Evolutionary conservation across 2,329 filamentous ascomycete species (phyloP), one percentile per base, ranked within the genome.

Genomic region (Hypoxylon sp.): DNA sequence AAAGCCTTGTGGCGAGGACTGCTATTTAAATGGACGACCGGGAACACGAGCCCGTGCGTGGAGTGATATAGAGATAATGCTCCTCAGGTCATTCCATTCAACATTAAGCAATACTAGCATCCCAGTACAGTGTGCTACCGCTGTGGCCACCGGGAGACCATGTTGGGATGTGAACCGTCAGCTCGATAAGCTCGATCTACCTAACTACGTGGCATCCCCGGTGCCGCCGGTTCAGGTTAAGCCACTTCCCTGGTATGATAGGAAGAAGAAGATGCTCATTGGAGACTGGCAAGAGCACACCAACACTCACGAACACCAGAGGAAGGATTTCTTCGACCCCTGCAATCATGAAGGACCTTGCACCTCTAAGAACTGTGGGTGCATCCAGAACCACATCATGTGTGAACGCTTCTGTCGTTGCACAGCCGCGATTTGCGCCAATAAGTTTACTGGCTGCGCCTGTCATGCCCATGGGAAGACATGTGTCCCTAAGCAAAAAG

Each of bases 371-470:
- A 85, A 81, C 17, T 95, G 92, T 72, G 81, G 84, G 1, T 95
- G 92, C 74, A 89, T 87, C 14, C 78, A 83, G 52, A 82, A 86
- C 9, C 84, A 84, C 14, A 81, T 93, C 19, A 84, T 91, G 17
- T 95, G 92, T 75, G 92, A 94, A 71, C 91, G 91, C 71, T 90
- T 88, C 67, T 95, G 92, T 69, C 83, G 84, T 9, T 92, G 90
- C 73, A 86, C 87, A 0, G 83, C 84, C 2, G 85, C 88, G 9
- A 83, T 76, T 14, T 92, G 90, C 67, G 84, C 85, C 33, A 86
- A 87, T 71, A 89, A 90, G 64, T 92, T 91, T 72, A 91, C 88
- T 0, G 90, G 90, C 1, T 92, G 90, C 75, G 85, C 84, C 2
- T 95, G 92, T 74, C 83, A 88, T 54, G 81, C 81, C 0, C 81